These are phyloP conservation scores for Pythium insidiosum DNA, from an alignment of 352 stramenopile genomes.

Conservation along the genomic window DNA sequence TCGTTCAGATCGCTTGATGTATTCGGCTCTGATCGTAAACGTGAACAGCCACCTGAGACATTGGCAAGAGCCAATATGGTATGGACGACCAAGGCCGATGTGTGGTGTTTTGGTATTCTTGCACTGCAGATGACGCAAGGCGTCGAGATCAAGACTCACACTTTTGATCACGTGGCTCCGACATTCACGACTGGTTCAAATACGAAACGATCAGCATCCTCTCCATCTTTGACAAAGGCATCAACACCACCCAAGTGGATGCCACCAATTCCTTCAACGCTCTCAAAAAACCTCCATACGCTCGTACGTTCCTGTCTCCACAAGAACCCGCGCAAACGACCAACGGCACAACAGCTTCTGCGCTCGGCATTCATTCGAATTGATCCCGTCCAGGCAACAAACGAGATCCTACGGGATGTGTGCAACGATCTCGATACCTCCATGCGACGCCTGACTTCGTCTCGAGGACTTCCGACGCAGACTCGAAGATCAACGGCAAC, in stretches of 20 bases:
- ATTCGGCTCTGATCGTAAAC: too few species aligned
- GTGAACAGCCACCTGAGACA: slow-evolving; percentile 12
- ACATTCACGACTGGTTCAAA: too few species aligned
- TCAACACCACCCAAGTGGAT: background rate
- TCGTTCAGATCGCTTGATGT: too few species aligned
- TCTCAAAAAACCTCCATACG: slow-evolving; percentile 33
- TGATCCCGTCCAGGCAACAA: slow-evolving; percentile 32
- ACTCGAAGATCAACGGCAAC: too few species aligned
- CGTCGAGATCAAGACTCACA: slow-evolving; percentile 3
- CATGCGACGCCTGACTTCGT: slow-evolving; percentile 34
- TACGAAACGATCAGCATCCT: too few species aligned
- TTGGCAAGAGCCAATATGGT: background rate
- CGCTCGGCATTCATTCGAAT: slow-evolving; percentile 45
- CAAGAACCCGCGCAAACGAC: slow-evolving; percentile 27
- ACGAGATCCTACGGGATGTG: slow-evolving; percentile 43
- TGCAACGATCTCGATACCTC: slow-evolving; percentile 54
- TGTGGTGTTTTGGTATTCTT: slow-evolving; percentile 51
- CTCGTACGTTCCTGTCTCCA: slow-evolving; percentile 43
- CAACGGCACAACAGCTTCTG: slow-evolving; percentile 20
- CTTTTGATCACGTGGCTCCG: background rate
- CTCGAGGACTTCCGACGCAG: too few species aligned
- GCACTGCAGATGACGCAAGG: slow-evolving; percentile 40
- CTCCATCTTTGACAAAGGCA: slow-evolving; percentile 1
- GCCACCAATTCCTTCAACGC: slow-evolving; percentile 27
- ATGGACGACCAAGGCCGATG: slow-evolving; percentile 30